Conservation (phyloP, 2,329 filamentous ascomycete species). For the Claviceps sp. region DNA sequence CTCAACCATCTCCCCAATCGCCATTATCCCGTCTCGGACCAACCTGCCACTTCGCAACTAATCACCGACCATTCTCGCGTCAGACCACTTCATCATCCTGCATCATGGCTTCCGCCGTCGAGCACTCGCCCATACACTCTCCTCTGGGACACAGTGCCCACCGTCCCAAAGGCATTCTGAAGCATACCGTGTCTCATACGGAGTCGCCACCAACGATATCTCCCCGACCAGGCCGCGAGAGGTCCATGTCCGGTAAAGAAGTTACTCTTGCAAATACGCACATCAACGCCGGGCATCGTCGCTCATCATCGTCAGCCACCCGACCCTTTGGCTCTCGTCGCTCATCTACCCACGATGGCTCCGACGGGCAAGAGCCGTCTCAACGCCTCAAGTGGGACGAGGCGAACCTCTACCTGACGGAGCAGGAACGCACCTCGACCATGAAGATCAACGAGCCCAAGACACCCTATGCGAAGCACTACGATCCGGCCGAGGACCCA, state of each 20-base stretch:
- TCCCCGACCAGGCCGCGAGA: conserved; percentile 24
- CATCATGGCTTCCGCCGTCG: conserved; percentile 27
- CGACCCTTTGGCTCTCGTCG: conserved; percentile 55
- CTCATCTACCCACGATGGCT: conserved; percentile 41
- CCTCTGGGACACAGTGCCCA: conserved; percentile 27
- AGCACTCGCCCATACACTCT: conserved; percentile 25
- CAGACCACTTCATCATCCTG: not conserved
- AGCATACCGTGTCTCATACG: conserved; percentile 60
- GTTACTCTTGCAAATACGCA: conserved; percentile 89
- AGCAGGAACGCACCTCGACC: conserved; percentile 85
- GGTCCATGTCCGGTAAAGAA: conserved; percentile 58
- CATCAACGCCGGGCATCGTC: conserved; percentile 81
- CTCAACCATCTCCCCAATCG: not conserved
- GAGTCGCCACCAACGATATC: conserved; percentile 35
- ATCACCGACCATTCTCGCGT: not conserved
- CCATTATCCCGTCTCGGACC: not conserved
- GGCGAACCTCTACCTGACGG: conserved; percentile 90
- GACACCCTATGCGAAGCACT: conserved; percentile 87
- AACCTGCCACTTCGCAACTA: not conserved
- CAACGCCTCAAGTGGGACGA: conserved; percentile 96
- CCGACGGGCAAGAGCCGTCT: conserved; percentile 35
- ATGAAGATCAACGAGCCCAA: conserved; percentile 99
- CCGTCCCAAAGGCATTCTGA: conserved; percentile 57
- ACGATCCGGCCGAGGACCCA: conserved; percentile 79
- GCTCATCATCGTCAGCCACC: conserved; percentile 62